Base-by-base conservation (phyloP, 805 yeast genomes). In the Priceomyces fermenticarens region DNA sequence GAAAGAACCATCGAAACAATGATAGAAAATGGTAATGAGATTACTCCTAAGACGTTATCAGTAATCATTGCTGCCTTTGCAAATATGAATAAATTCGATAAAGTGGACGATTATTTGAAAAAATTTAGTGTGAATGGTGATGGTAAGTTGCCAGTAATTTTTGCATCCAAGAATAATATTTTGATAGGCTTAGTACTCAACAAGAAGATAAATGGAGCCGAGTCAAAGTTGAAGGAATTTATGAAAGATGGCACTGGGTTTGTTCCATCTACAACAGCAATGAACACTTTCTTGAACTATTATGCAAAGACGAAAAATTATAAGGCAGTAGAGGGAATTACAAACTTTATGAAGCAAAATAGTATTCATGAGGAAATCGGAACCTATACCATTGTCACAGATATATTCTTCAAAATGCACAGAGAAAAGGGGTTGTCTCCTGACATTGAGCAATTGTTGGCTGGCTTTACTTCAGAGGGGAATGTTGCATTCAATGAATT, bases 341-440 rank as follows among this genome's bases (percentile, higher is more conserved):
- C 66, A 20, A 44, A 70, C 27, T 63, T 65, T 43, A 73, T 81
- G 78, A 55, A 53, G 30, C 56, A 55, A 26, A 43, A 63, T 17
- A 55, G 62, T 3, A 57, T 82, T 16, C 52, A 66, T 29, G 83
- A 84, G 20, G 86, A 81, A 54, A 67, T 79, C 35, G 79, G 79
- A 12, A 82, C 90, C 2, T 78, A 78, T 59, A 75, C 89, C 3
- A 72, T 76, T 28, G 61, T 82, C 16, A 68, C 83, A 39, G 81
- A 82, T 51, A 59, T 72, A 39, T 66, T 73, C 47, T 68, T 82
- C 62, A 78, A 77, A 53, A 42, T 62, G 28, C 63, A 70, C 27
- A 60, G 60, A 30, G 63, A 62, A n/a, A 65, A 72, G 28, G 79
- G 78, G 8, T 56, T 62, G 43, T 51, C 60, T 2, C 72, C 79